phyloP scores from a whole-genome alignment of 1,139 yeast species.

The Meyerozyma guilliermondii region DNA sequence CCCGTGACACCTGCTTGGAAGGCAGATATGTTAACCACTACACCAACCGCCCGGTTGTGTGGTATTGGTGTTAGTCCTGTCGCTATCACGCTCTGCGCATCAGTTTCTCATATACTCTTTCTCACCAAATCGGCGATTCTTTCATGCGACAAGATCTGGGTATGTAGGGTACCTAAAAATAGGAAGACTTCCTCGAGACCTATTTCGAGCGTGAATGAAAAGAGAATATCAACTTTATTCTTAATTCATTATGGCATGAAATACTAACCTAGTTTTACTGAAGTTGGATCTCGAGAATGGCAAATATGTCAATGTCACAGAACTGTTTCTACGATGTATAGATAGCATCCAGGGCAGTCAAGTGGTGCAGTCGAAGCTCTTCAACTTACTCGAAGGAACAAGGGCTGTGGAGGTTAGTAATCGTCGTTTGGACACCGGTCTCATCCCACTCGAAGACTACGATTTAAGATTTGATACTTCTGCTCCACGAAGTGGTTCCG shows the following conservation, averaged over 20 bases:
- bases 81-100: neutral
- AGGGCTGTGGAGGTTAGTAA: conserved; percentile 67
- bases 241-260: neutral
- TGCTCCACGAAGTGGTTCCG: conserved; percentile 24
- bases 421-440: conserved; percentile 58
- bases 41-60: conserved; percentile 42
- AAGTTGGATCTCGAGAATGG: conserved; percentile 1
- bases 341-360: conserved; percentile 24
- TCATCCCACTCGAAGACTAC: conserved; percentile 36
- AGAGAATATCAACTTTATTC: neutral
- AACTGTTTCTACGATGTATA: conserved; percentile 6
- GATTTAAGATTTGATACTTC: conserved; percentile 38
- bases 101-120: neutral
- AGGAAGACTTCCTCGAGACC: neutral
- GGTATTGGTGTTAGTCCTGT: neutral
- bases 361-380: conserved; percentile 49
- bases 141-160: conserved; percentile 1
- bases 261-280: neutral
- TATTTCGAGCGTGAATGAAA: neutral
- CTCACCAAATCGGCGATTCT: neutral
- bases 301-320: conserved; percentile 8
- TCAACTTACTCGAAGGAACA: conserved; percentile 67
- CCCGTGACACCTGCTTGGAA: conserved; percentile 81
- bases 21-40: conserved; percentile 56
- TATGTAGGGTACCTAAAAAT: neutral